phyloP scores from a whole-genome alignment of 768 basidiomycete genomes.

The Agaricus subrufescens region DNA sequence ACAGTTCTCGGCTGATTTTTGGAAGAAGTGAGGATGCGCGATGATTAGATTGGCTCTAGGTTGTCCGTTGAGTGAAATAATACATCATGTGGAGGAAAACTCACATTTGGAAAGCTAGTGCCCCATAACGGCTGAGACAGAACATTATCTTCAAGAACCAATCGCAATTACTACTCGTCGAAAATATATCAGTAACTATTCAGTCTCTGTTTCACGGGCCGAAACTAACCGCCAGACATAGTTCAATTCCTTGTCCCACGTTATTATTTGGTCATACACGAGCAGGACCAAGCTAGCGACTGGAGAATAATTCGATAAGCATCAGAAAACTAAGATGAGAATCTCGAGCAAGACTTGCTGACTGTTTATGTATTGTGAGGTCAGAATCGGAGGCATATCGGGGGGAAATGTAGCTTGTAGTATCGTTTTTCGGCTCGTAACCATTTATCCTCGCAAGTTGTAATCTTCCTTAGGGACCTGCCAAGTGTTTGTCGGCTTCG shows the following conservation, averaged over 20 bases:
- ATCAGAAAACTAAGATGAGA: neutral
- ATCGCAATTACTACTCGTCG: neutral
- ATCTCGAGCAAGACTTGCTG: neutral
- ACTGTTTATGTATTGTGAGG: neutral
- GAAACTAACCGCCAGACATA: neutral
- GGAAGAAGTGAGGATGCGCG: neutral
- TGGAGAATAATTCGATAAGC: neutral
- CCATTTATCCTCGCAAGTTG: no score
- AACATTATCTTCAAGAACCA: neutral
- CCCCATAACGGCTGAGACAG: neutral
- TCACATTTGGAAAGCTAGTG: neutral
- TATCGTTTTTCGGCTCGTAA: no score
- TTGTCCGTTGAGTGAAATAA: neutral
- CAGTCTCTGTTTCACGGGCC: neutral
- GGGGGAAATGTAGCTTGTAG: neutral
- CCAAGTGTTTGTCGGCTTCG: no score
- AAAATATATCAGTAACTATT: no score
- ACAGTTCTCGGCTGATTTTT: neutral
- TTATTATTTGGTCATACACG: constrained; percentile 1
- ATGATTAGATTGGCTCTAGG: neutral
- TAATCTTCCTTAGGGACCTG: no score
- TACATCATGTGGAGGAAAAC: neutral
- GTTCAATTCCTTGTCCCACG: constrained; percentile 1
- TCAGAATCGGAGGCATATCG: neutral
- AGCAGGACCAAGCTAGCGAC: neutral